phyloP scores from a whole-genome alignment of 2,329 filamentous ascomycete genomes.

The Metarhizium robertsii region DNA sequence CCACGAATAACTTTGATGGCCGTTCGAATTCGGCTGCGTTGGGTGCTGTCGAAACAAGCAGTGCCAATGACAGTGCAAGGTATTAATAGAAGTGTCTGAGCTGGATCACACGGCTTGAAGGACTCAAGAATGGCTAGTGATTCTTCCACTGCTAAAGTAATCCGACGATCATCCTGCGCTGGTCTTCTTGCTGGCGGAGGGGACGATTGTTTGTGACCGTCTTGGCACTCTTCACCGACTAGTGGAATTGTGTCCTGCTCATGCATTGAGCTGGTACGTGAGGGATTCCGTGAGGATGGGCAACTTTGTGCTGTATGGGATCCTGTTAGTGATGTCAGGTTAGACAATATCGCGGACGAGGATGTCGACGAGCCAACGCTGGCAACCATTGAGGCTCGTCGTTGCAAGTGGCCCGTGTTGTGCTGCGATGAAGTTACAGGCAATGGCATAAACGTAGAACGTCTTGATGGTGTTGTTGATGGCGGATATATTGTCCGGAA shows the following conservation, averaged over 20 bases:
- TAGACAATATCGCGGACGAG: neutral
- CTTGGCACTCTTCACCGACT: constrained; percentile 11
- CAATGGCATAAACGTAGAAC: constrained; percentile 20
- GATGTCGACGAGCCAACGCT: constrained; percentile 11
- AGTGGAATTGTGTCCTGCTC: constrained; percentile 20
- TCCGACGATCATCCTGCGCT: constrained; percentile 38
- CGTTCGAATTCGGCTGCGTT: constrained; percentile 42
- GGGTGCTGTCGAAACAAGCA: constrained; percentile 43
- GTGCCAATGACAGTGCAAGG: constrained; percentile 53
- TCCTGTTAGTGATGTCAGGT: neutral
- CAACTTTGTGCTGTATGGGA: constrained; percentile 18
- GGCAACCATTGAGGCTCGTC: constrained; percentile 27
- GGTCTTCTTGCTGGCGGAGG: constrained; percentile 39
- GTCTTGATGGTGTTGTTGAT: constrained; percentile 17
- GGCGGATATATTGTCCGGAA: constrained; percentile 54
- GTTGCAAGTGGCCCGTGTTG: constrained; percentile 11
- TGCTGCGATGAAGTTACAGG: constrained; percentile 12
- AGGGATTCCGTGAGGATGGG: constrained; percentile 24
- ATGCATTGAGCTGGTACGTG: constrained; percentile 31
- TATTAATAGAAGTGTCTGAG: constrained; percentile 49
- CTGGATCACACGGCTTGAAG: constrained; percentile 48
- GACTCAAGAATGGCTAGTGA: constrained; percentile 44
- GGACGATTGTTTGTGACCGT: constrained; percentile 20
- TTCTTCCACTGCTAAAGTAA: constrained; percentile 47
- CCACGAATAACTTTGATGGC: constrained; percentile 42